Evolutionary conservation across 306 rosid species (phyloP).

Genomic region (Corylus avellana): DNA sequence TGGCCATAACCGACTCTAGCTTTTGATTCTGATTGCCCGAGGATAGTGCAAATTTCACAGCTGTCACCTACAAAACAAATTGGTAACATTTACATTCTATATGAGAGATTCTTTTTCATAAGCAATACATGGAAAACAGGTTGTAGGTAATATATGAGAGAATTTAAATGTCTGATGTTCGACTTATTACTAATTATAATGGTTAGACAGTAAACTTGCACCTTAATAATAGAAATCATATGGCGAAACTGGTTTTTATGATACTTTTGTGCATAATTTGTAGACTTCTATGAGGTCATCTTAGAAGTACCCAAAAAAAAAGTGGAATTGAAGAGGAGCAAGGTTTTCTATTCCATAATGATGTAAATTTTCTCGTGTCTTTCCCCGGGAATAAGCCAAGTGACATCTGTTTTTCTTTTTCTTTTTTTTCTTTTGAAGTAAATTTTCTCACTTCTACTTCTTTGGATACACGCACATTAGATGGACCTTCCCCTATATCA

Average conservation of each 20-base stretch:
- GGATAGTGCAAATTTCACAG: conserved; percentile 86
- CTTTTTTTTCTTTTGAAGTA: background rate
- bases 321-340: background rate
- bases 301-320: background rate
- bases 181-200: background rate
- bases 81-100: background rate
- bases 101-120: no score
- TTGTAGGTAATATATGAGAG: background rate
- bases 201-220: background rate
- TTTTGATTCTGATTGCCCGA: conserved; percentile 74
- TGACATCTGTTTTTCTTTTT: background rate
- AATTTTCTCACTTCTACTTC: no score
- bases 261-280: background rate
- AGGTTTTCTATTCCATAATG: background rate
- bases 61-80: conserved; percentile 70
- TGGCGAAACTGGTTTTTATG: background rate
- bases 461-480: background rate
- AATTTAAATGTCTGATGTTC: background rate
- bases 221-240: background rate
- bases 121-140: no score
- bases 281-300: background rate
- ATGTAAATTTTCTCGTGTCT: background rate
- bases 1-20: conserved; percentile 69
- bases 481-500: conserved; percentile 1
- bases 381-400: background rate